Conservation (phyloP, 768 basidiomycete genomes). For the Serpula lacrymans region DNA sequence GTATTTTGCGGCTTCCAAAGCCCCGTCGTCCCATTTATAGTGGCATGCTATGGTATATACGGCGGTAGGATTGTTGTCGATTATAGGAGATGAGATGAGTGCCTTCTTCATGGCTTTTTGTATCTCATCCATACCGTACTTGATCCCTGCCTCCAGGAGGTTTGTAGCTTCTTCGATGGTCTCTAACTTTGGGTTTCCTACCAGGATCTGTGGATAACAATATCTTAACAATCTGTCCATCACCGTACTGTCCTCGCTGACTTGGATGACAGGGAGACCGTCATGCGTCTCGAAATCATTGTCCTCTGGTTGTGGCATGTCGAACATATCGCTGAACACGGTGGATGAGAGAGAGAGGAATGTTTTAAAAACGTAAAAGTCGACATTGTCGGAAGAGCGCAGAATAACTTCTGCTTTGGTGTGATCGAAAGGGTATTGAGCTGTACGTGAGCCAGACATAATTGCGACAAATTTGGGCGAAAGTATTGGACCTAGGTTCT, state of each 20-base stretch:
- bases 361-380: constrained; percentile 24
- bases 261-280: constrained; percentile 12
- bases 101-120: constrained; percentile 10
- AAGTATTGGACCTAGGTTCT: no score
- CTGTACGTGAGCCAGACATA: no score
- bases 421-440: neutral
- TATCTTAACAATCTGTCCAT: constrained; percentile 15
- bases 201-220: constrained; percentile 24
- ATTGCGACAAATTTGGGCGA: no score
- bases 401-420: neutral
- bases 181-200: constrained; percentile 12
- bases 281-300: no score
- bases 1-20: constrained; percentile 16
- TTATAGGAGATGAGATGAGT: constrained; percentile 8
- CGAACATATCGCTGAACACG: constrained; percentile 29
- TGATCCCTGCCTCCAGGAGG: constrained; percentile 16
- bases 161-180: constrained; percentile 15
- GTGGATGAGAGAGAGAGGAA: constrained; percentile 27
- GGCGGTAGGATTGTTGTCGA: constrained; percentile 14
- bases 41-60: constrained; percentile 23
- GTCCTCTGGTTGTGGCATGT: constrained; percentile 14
- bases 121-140: constrained; percentile 23
- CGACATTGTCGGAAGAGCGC: constrained; percentile 18
- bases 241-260: constrained; percentile 12
- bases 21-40: constrained; percentile 16